phyloP scores from a whole-genome alignment of 257 asterid genomes.

The Solanum pennellii region DNA sequence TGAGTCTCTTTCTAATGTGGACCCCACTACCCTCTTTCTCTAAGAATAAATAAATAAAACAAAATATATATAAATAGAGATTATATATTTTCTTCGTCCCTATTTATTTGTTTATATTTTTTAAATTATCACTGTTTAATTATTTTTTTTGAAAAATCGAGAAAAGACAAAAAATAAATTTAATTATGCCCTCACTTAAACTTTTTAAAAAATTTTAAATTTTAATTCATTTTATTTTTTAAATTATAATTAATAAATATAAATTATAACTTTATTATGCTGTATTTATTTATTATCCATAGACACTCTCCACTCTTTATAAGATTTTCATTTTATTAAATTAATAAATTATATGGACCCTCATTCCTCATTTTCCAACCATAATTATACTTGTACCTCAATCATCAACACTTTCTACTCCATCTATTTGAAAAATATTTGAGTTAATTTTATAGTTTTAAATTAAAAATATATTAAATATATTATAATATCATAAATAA shows the following conservation, averaged over 20 bases:
- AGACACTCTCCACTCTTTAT: not conserved
- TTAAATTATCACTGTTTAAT: no score
- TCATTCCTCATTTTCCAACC: not conserved
- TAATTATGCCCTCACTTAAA: no score
- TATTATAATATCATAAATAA: no score
- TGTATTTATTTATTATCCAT: not conserved
- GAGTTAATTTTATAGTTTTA: no score
- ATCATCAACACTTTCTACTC: not conserved
- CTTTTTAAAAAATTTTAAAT: fast-evolving
- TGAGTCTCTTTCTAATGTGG: not conserved
- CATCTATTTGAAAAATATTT: fast-evolving
- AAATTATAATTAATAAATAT: no score
- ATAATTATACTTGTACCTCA: not conserved
- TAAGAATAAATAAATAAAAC: not conserved
- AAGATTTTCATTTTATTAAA: not conserved
- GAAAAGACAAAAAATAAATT: no score
- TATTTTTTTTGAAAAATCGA: no score
- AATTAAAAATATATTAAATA: no score
- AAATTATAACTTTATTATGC: no score
- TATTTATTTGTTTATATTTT: no score
- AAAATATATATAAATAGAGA: not conserved
- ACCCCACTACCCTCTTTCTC: not conserved
- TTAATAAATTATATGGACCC: not conserved
- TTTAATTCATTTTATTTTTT: no score
- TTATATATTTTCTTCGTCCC: not conserved